A percentile compares a stretch with the other conserved stretches of the same genome.
Evolutionary conservation across 768 basidiomycete genomes (phyloP).

Genomic region (Candolleomyces eurysporus): DNA sequence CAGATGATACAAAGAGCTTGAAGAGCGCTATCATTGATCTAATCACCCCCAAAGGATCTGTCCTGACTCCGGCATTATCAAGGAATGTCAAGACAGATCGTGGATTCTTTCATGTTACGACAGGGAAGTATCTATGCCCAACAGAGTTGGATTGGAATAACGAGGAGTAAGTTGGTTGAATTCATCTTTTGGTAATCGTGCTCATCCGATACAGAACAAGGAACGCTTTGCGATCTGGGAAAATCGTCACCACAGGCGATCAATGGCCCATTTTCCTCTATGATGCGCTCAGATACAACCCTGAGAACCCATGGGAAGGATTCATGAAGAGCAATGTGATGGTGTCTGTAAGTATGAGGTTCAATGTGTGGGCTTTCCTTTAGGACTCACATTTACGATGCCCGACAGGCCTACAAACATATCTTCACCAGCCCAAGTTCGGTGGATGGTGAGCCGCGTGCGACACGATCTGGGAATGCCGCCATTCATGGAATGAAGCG

Average conservation of each 20-base stretch:
- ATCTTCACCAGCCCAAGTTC: conserved; percentile 2
- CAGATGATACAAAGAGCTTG: not conserved
- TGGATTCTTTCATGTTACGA: conserved; percentile 12
- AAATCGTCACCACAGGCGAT: not conserved
- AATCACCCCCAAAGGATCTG: not conserved
- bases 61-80: not conserved
- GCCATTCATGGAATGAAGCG: conserved; percentile 12
- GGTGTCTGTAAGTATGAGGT: not conserved
- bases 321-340: not conserved
- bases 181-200: not conserved
- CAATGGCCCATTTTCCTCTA: conserved; percentile 2
- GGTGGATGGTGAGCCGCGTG: not conserved
- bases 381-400: not conserved
- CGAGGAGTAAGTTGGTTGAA: conserved; percentile 10
- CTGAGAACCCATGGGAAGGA: not conserved
- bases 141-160: conserved; percentile 15
- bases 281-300: not conserved
- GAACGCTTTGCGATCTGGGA: not conserved
- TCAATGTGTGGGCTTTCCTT: not conserved
- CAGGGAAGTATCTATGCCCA: conserved; percentile 16
- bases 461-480: not conserved
- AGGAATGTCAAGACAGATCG: conserved; percentile 2
- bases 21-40: not conserved
- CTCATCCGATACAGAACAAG: not conserved
- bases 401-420: not conserved